Evolutionary conservation across 2,329 filamentous ascomycete genomes (phyloP), one percentile per base, ranked within the genome.

Genomic region (Penicillium sp.): DNA sequence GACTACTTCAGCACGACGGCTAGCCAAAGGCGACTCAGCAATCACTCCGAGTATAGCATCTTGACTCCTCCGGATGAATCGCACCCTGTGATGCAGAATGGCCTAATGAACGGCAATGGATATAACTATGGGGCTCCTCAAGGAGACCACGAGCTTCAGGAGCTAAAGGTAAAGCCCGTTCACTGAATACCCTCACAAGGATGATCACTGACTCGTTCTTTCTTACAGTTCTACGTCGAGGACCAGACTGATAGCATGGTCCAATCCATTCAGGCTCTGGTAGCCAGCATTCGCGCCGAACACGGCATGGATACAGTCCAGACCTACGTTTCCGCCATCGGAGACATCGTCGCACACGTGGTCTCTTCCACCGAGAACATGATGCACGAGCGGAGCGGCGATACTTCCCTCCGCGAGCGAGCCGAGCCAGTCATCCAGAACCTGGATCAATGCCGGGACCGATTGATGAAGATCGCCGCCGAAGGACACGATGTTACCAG

Each of bases 221-320:
- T 34, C 58, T 60, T 25, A 42, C 11, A 90, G 86, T 85, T 90
- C 60, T 93, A 92, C 71, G 84, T 96, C 38, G 90, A 95, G 71
- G 90, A 93, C 71, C 90, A 95, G 73, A 93, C 90, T 11, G 90
- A 90, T 53, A 80, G 87, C 3, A 83, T 96, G 60, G 88, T 95
- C 28, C 87, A 91, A 65, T 90, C 87, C 47, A 92, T 96, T 64
- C 90, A 95, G 75, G 85, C 87, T n/a, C 84, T 96, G 7, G 90
- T 96, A 49, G 83, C 84, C 55, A 86, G 86, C 34, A 88, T 92
- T 62, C 88, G 90, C 55, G 82, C 83, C 53, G 86, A 90, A 64
- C 84, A 85, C 34, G 79, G 83, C 31, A 84, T 90, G 59, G 80
- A 84, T 58, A 83, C 86, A 59, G 88, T 96, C 61, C 85, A 84